Evolutionary conservation across 164 flowering plant genomes (phyloP).

Genomic region (Liriodendron chinense): DNA sequence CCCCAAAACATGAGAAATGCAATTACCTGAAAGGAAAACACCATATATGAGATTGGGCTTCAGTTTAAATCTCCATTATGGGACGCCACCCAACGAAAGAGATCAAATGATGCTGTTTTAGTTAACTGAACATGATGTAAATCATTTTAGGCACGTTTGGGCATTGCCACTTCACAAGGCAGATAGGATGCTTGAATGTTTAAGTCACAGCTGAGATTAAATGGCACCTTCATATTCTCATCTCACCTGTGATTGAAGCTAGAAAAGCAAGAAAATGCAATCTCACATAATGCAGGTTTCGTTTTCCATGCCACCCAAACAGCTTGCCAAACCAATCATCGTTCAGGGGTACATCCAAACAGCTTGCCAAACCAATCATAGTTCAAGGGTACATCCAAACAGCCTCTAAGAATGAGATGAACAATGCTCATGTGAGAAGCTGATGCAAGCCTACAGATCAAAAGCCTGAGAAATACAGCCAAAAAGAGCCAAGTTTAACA

Average conservation of each 20-base stretch:
- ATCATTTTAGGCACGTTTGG: background rate
- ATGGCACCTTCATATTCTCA: background rate
- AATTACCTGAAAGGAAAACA: background rate
- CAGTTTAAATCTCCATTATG: background rate
- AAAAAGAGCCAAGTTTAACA: background rate
- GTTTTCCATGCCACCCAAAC: background rate
- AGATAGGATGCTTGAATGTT: background rate
- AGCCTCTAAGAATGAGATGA: background rate
- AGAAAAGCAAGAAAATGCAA: background rate
- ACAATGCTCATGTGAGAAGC: background rate
- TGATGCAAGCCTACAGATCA: background rate
- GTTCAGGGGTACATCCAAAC: no score
- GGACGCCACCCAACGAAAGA: background rate
- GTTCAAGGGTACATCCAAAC: background rate
- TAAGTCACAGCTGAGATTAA: background rate
- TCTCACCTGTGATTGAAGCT: background rate
- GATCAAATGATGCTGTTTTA: background rate
- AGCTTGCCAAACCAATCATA: background rate
- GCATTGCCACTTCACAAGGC: background rate
- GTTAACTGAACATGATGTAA: background rate
- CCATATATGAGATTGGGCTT: background rate
- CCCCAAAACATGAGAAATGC: background rate
- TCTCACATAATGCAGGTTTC: background rate
- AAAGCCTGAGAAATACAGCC: background rate
- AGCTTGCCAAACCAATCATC: background rate